Conservation (phyloP, 1,284 basidiomycete species). For the Ceratobasidium sp. region DNA sequence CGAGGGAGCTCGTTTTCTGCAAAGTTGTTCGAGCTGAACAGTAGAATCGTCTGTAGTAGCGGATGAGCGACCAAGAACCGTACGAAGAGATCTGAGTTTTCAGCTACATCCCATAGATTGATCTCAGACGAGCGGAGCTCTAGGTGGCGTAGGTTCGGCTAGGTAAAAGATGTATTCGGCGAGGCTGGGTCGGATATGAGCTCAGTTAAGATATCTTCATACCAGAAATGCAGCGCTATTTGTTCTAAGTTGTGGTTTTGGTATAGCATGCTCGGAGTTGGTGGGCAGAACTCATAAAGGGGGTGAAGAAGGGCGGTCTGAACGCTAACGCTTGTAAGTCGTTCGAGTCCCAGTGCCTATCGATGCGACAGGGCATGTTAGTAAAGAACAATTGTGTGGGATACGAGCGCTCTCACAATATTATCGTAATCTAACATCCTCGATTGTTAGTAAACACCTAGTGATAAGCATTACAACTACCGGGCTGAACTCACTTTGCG, state of each 20-base stretch:
- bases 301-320: background rate
- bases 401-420: background rate
- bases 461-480: too few species aligned
- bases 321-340: background rate
- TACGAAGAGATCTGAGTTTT: background rate
- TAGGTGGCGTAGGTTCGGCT: constrained; percentile 10
- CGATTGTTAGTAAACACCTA: background rate
- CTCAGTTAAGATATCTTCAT: background rate
- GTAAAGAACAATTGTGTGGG: too few species aligned
- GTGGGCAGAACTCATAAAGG: too few species aligned
- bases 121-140: background rate
- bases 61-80: constrained; percentile 5
- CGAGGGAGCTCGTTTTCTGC: background rate
- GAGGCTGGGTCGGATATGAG: background rate
- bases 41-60: background rate
- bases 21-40: background rate
- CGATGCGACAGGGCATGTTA: too few species aligned
- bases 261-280: background rate
- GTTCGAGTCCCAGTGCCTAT: background rate
- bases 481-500: background rate
- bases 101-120: background rate
- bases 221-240: background rate
- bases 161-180: background rate
- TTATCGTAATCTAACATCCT: background rate
- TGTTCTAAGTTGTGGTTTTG: constrained; percentile 14